Base-by-base conservation (phyloP, 2,329 filamentous ascomycete species). In the Hymenoscyphus albidus region DNA sequence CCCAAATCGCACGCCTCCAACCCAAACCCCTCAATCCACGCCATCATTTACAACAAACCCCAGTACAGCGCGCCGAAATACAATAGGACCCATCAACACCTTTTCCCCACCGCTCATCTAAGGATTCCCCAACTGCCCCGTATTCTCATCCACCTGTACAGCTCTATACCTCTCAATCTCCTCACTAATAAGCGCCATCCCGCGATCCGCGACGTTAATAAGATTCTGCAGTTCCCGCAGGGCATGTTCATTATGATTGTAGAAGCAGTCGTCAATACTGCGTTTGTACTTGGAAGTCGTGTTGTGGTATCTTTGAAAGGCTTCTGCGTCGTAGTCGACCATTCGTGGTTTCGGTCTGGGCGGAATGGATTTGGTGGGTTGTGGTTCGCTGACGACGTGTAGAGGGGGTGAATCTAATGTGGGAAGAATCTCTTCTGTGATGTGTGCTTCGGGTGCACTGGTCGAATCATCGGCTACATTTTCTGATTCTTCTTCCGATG, bases 241-340 rank as follows among this genome's bases (percentile, higher is more conserved):
- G 3, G 74, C 72, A 44, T 68, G 67, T 56, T 75, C 71, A 44
- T 73, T 75, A 16, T 76, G 70, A n/a, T 75, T 75, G 44, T 67
- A 64, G 62, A 76, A 76, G 40, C 67, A 61, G 0, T 74, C 74
- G 59, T 76, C 74, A 12, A 76, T 72, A 48, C 67, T 72, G 1
- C 67, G 64, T 58, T 74, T 75, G 61, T 68, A 74, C 12, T 69
- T 65, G 1, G 73, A 74, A 1, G 73, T 74, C 5, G 70, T 70
- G 48, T 76, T 75, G n/a, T 71, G 67, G 32, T 58, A 61, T 16
- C 59, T 58, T 58, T 75, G 74, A 60, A 68, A 75, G 2, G 69
- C 68, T 51, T 75, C 72, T 3, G 70, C 70, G 58, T 75, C 74
- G 58, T 73, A 76, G 14, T 67, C 59, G 10, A 55, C 39, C 13